These are phyloP conservation scores for Phlegmacium glaucopus DNA, from an alignment of 768 basidiomycete species.

Conservation along the genomic window DNA sequence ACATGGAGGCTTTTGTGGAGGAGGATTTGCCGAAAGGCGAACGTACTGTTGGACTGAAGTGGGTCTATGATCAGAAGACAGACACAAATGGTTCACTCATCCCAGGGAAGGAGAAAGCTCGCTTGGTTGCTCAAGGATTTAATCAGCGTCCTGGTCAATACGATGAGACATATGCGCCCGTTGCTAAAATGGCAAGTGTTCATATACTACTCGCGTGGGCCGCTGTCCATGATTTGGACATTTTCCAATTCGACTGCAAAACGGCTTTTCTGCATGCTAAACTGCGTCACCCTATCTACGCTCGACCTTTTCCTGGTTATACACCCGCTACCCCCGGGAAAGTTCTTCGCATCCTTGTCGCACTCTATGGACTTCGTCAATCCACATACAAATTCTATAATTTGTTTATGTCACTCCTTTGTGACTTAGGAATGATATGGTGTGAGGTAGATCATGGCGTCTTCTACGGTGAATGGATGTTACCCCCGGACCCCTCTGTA, in stretches of 20 bases:
- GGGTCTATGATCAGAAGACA: no score
- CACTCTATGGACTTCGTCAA: constrained; percentile 35
- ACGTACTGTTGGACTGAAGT: no score
- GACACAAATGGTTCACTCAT: no score
- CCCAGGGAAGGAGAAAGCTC: constrained; percentile 7
- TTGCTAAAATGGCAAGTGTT: not conserved
- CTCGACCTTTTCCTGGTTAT: constrained; percentile 8
- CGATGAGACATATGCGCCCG: constrained; percentile 8
- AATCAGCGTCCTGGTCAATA: constrained; percentile 1
- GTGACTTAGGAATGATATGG: constrained; percentile 6
- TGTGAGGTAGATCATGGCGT: constrained; percentile 25
- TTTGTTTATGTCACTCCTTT: not conserved
- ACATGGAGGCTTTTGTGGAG: no score
- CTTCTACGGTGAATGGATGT: constrained; percentile 13
- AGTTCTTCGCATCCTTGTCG: constrained; percentile 7
- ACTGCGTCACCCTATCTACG: constrained; percentile 1
- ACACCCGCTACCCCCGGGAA: not conserved
- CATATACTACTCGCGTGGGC: constrained; percentile 2
- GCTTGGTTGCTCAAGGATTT: constrained; percentile 5
- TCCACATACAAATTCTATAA: constrained; percentile 20
- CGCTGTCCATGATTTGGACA: not conserved
- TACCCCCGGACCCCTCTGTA: constrained; percentile 14
- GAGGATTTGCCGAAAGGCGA: no score
- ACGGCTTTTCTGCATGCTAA: constrained; percentile 10
- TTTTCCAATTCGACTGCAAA: constrained; percentile 6